Base-by-base conservation (phyloP, 1,284 basidiomycete species). In the Chondrostereum purpureum region DNA sequence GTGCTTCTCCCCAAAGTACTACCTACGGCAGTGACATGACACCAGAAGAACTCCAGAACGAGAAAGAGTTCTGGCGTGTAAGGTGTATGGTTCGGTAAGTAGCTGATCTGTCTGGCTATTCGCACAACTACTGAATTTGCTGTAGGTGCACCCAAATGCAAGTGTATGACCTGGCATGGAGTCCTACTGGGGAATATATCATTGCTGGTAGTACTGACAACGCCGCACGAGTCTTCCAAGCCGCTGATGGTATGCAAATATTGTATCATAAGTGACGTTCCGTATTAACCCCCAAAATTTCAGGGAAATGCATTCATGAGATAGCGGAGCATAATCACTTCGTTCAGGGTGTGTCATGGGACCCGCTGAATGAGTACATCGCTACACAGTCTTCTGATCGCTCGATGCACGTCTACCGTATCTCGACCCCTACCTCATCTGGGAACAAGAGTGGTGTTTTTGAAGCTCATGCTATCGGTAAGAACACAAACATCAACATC, bases 101-200 rank as follows among this genome's bases (percentile, higher is more conserved):
- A 36, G 27, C 38, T 53, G 21, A 46, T 42, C 17, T 31, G 20
- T 46, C 23, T n/a, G 37, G 31, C 23, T 39, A n/a, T 31, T 8
- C 8, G 27, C 27, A n/a, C 8, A n/a, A 31, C 8, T 31, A 31
- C 8, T 31, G 34, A 36, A 37, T 33, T 16, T 12, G 4, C 42
- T 23, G 4, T 50, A 88, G 86, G 42, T 85, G 83, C 55, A 91
- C 89, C 1, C 83, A 82, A 11, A 92, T 92, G 77, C 93, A 98
- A 63, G 92, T 99, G 10, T 98, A 99, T 62, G 95, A 99, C 63
- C 72, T 99, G 38, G 91, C 93, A 0, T 99, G 95, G 95, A 93
- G 91, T 52, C 96, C 96, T 0, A 86, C 88, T 18, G 92, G 94
- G 39, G 90, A 95, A 55, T 94, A 90, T 53, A 78, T 99, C 48